Base-by-base conservation (phyloP, 805 yeast species). In the Candida quercuum region DNA sequence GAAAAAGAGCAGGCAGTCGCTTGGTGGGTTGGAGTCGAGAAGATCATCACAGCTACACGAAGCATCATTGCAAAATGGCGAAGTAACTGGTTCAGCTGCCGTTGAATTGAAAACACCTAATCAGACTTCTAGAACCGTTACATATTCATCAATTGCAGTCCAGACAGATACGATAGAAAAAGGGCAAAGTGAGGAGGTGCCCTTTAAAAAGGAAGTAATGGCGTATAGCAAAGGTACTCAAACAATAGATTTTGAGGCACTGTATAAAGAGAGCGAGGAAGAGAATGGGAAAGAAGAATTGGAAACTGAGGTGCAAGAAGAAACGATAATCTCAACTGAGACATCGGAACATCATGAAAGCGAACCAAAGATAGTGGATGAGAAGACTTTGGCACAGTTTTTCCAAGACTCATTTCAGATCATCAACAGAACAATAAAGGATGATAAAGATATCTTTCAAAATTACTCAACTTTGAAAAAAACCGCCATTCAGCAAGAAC, bases 361-460 rank as follows among this genome's bases (percentile, higher is more conserved):
- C n/a, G n/a, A n/a, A n/a, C 22, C 24, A 5, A 29, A 6, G 6
- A 19, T 14, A 10, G 25, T 43, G 5, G 47, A 45, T 18, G 38
- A 42, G 13, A 35, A 32, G 2, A 30, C 39, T 11, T 41, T 51
- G 14, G 19, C 52, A 1, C 31, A 36, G 2, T 47, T 53, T 30
- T 29, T 55, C 6, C 34, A 48, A 21, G 45, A 42, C n/a, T 54
- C 61, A 0, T 41, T 55, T 32, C 48, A 47, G 17, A 38, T 47
- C 28, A 36, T 55, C 23, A 49, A 49, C 27, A 49, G 60, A 24
- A 46, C 42, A 6, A 51, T 61, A 23, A 45, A 47, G 6, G 53
- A 60, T 24, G 58, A 48, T 20, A 41, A 47, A 27, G 56, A 60
- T 38, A 39, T 53, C 2, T 42, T 60, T 13, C 38, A 55, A 50